Percentiles rank a stretch among this genome's conserved stretches.
These are phyloP conservation scores for Zygosaccharomyces pseudorouxii DNA, from an alignment of 805 yeast species.

Conservation along the genomic window DNA sequence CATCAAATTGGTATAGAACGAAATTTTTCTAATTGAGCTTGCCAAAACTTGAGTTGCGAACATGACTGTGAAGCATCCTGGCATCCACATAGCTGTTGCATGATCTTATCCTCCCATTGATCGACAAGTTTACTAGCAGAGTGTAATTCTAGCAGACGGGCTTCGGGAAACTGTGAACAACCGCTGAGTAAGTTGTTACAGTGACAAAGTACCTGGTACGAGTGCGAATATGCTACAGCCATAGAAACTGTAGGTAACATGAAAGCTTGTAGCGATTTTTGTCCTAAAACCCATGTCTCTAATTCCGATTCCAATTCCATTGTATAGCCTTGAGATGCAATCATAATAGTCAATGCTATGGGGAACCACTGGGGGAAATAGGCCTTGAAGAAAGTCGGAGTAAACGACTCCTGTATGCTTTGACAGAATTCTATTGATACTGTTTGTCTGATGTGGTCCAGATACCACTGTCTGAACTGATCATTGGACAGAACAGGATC, in stretches of 20 bases:
- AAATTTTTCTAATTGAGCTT: constrained; percentile 17
- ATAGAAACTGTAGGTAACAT: constrained; percentile 24
- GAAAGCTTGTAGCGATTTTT: constrained; percentile 8
- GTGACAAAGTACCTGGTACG: constrained; percentile 17
- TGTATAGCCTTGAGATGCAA: constrained; percentile 16
- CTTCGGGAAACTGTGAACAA: not conserved
- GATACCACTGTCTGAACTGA: constrained; percentile 20
- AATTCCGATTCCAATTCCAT: constrained; percentile 10
- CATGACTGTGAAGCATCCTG: constrained; percentile 24
- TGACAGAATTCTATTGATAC: constrained; percentile 12
- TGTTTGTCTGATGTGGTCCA: constrained; percentile 13
- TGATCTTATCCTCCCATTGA: constrained; percentile 26
- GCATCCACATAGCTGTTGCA: constrained; percentile 22
- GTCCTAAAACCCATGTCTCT: constrained; percentile 19
- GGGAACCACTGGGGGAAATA: constrained; percentile 14
- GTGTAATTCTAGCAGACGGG: constrained; percentile 13
- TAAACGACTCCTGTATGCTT: constrained; percentile 10
- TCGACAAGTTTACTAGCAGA: constrained; percentile 23
- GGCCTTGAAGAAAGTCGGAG: constrained; percentile 8
- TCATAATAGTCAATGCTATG: constrained; percentile 12
- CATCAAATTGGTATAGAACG: not conserved
- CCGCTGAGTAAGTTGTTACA: constrained; percentile 21
- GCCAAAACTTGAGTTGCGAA: constrained; percentile 28
- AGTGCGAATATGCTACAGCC: constrained; percentile 13
- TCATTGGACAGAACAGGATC: constrained; percentile 16